These are phyloP conservation scores for Dendrocalamus sinicus DNA, from an alignment of 176 grass and related monocot species.

Conservation along the genomic window DNA sequence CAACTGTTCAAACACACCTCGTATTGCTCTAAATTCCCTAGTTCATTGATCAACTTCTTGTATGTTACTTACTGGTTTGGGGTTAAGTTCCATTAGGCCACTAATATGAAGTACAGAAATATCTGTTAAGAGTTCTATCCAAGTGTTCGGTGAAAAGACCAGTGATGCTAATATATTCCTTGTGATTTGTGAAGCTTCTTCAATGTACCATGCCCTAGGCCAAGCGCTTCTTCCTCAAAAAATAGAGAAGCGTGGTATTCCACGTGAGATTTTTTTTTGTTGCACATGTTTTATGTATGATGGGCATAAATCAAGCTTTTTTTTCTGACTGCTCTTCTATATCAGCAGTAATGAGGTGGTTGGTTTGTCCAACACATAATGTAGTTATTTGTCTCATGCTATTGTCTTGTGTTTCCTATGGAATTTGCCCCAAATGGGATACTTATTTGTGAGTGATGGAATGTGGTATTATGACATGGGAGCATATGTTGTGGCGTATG, in stretches of 20 bases:
- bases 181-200: background rate
- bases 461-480: background rate
- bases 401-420: background rate
- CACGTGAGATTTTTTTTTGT: constrained; percentile 46
- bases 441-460: background rate
- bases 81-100: background rate
- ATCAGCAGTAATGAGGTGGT: background rate
- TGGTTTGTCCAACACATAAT: constrained; percentile 34
- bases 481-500: background rate
- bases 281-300: constrained; percentile 51
- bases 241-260: constrained; percentile 53
- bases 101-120: background rate
- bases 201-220: constrained; percentile 33
- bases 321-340: constrained; percentile 43
- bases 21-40: background rate
- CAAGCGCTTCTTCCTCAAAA: constrained; percentile 40
- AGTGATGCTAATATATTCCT: background rate
- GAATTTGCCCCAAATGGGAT: background rate
- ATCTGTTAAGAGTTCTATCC: background rate
- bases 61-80: background rate
- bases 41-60: background rate
- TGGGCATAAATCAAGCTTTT: constrained; percentile 51
- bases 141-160: constrained; percentile 8
- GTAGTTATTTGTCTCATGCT: constrained; percentile 3
- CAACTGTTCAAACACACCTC: constrained; percentile 5